Conservation (phyloP, 805 yeast genomes). For the Kregervanrija delftensis region DNA sequence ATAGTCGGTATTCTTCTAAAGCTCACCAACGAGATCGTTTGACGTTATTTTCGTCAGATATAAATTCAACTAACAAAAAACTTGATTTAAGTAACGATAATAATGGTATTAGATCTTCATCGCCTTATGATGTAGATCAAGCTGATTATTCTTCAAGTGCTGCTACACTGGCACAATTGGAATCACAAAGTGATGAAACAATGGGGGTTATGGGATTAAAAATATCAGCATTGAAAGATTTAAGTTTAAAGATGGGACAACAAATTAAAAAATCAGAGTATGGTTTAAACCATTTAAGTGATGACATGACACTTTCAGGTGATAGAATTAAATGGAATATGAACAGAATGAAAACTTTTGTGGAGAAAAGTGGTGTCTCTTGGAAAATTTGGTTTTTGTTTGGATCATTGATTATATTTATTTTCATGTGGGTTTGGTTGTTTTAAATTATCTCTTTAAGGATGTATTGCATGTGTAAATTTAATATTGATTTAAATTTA, state of each 20-base stretch:
- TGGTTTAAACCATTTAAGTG: slow-evolving; percentile 19
- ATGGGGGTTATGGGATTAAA: slow-evolving; percentile 47
- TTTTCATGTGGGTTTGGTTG: slow-evolving; percentile 38
- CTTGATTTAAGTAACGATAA: too few relatives aligned
- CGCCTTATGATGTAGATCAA: slow-evolving; percentile 29
- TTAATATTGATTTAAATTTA: too few relatives aligned
- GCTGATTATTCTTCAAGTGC: slow-evolving; percentile 37
- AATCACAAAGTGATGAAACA: slow-evolving; percentile 60
- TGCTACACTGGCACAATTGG: slow-evolving; percentile 49
- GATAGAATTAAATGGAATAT: slow-evolving; percentile 44
- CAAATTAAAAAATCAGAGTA: slow-evolving; percentile 40
- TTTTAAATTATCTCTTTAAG: slow-evolving; percentile 5
- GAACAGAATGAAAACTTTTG: slow-evolving; percentile 55
- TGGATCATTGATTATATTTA: slow-evolving; percentile 35
- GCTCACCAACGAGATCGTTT: slow-evolving; percentile 8
- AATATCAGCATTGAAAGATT: slow-evolving; percentile 46
- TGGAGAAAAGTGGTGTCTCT: slow-evolving; percentile 56
- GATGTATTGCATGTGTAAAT: too few relatives aligned
- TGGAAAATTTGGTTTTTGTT: slow-evolving; percentile 54
- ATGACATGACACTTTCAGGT: slow-evolving; percentile 28
- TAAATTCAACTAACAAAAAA: too few relatives aligned
- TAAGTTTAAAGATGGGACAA: slow-evolving; percentile 55
- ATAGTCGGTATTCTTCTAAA: slow-evolving; percentile 7
- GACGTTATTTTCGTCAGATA: slow-evolving; percentile 6
- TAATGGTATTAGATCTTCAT: too few relatives aligned